These are phyloP conservation scores for Withania somnifera DNA, from an alignment of 305 asterid genomes.

Conservation along the genomic window DNA sequence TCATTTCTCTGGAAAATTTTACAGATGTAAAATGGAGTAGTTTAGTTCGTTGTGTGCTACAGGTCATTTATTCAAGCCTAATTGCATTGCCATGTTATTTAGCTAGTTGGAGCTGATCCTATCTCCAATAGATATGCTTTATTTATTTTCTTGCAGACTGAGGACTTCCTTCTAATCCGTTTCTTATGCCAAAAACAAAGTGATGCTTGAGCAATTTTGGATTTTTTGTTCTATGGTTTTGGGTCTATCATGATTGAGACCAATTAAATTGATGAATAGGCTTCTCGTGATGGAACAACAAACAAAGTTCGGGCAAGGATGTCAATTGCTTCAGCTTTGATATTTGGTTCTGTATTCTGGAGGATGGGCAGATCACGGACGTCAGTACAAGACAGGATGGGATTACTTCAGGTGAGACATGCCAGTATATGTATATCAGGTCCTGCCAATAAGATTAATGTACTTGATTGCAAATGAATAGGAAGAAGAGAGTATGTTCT, in stretches of 20 bases:
- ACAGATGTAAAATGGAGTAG: neutral
- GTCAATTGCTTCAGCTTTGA: slow-evolving; percentile 92
- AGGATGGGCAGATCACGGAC: slow-evolving; percentile 95
- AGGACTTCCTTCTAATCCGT: neutral
- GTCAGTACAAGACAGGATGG: slow-evolving; percentile 93
- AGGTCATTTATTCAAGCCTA: neutral
- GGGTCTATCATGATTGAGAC: slow-evolving; percentile 7
- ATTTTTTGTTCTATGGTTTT: neutral
- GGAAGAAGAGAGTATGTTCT: neutral
- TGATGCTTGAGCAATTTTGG: neutral
- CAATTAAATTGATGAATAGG: slow-evolving; percentile 32
- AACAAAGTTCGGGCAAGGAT: slow-evolving; percentile 93
- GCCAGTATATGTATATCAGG: neutral
- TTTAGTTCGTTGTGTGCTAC: neutral
- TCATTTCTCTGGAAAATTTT: neutral
- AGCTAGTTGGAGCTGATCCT: neutral
- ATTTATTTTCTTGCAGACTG: neutral
- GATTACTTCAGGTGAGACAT: slow-evolving; percentile 77
- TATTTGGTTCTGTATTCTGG: slow-evolving; percentile 99
- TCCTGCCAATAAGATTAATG: neutral
- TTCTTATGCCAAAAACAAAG: neutral
- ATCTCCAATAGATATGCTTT: neutral
- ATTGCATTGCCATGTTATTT: neutral
- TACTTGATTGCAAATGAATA: neutral
- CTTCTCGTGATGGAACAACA: slow-evolving; percentile 98